Evolutionary conservation across 2,329 filamentous ascomycete species (phyloP).

Genomic region (Pyricularia sp.): DNA sequence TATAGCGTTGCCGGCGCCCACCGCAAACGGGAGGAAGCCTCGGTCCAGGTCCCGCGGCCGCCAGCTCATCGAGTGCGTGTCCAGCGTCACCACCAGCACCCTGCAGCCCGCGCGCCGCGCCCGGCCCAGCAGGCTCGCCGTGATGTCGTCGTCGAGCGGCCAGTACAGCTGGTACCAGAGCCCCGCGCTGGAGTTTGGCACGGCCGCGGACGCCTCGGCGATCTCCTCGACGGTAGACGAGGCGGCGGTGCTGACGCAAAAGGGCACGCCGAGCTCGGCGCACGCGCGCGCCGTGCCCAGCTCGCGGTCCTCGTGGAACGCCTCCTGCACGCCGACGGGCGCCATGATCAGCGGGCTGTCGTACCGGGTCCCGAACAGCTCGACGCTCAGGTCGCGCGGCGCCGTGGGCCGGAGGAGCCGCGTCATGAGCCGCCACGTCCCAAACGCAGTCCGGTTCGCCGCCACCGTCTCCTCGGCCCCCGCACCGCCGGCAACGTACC

Average conservation of each 20-base stretch:
- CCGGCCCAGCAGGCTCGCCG: slow-evolving; percentile 49
- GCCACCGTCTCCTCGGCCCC: slow-evolving; percentile 52
- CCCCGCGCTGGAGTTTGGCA: slow-evolving; percentile 12
- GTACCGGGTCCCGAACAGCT: slow-evolving; percentile 42
- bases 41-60: slow-evolving; percentile 58
- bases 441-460: slow-evolving; percentile 48
- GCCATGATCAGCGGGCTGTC: slow-evolving; percentile 50
- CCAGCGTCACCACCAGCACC: slow-evolving; percentile 62
- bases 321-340: slow-evolving; percentile 59
- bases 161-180: slow-evolving; percentile 72
- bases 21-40: slow-evolving; percentile 50
- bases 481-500: slow-evolving; percentile 54
- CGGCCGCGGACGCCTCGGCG: slow-evolving; percentile 23
- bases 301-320: slow-evolving; percentile 59
- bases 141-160: slow-evolving; percentile 57
- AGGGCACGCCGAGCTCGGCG: slow-evolving; percentile 51
- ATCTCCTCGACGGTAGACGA: slow-evolving; percentile 57
- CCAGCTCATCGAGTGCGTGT: slow-evolving; percentile 63
- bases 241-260: slow-evolving; percentile 57
- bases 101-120: slow-evolving; percentile 54
- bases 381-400: slow-evolving; percentile 37
- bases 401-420: slow-evolving; percentile 35
- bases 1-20: slow-evolving; percentile 47
- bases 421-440: slow-evolving; percentile 41
- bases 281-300: slow-evolving; percentile 54